phyloP scores from a whole-genome alignment of 2,329 filamentous ascomycete species.

The Canariomyces notabilis region DNA sequence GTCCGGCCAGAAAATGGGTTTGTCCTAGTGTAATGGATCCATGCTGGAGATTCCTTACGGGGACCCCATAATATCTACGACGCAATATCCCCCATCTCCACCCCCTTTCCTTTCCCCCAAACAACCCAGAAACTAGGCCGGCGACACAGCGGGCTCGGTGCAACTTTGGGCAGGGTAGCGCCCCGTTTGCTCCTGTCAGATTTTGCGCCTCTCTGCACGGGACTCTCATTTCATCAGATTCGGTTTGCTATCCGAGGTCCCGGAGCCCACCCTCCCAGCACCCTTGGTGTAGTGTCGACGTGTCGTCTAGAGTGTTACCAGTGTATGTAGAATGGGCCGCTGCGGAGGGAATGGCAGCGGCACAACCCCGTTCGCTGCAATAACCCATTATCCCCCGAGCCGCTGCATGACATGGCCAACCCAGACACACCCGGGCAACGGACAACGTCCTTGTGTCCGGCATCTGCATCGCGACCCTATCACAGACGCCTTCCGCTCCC shows the following conservation, averaged over 20 bases:
- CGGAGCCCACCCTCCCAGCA: background rate
- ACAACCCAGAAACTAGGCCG: no score
- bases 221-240: slow-evolving; percentile 2
- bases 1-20: background rate
- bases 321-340: no score
- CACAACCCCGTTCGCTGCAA: slow-evolving; percentile 9
- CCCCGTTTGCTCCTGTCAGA: slow-evolving; percentile 4
- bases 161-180: background rate
- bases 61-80: background rate
- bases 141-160: background rate
- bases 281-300: no score
- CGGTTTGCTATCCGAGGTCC: slow-evolving; percentile 9
- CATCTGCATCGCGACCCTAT: slow-evolving; percentile 12
- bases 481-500: slow-evolving; percentile 6
- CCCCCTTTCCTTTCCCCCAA: background rate
- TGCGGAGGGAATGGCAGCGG: slow-evolving; percentile 1
- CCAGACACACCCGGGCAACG: background rate
- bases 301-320: no score
- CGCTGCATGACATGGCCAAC: slow-evolving; percentile 1
- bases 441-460: slow-evolving; percentile 13
- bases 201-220: no score
- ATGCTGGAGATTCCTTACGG: slow-evolving; percentile 1
- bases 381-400: slow-evolving; percentile 7
- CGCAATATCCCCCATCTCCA: no score
- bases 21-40: slow-evolving; percentile 4